A percentile compares a stretch with the other conserved stretches of the same genome.
These are phyloP conservation scores for Hypoxylon rubiginosum DNA, from an alignment of 2,329 filamentous ascomycete species.

Conservation along the genomic window DNA sequence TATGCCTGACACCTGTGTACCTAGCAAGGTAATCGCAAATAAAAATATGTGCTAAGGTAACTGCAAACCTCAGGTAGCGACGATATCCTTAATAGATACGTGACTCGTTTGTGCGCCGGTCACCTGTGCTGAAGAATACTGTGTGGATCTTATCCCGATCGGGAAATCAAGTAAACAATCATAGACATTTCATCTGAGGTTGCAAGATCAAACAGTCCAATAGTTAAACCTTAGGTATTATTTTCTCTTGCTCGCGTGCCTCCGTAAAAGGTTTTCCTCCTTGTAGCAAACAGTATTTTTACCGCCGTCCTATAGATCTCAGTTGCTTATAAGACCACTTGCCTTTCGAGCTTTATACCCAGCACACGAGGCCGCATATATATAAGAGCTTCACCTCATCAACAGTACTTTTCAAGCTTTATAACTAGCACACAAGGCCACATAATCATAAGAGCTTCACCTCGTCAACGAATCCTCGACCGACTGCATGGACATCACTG, in stretches of 20 bases:
- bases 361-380: constrained; percentile 1
- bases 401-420: too few species aligned
- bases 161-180: constrained; percentile 50
- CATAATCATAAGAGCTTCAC: too few species aligned
- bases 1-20: too few species aligned
- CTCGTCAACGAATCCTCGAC: too few species aligned
- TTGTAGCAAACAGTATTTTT: constrained; percentile 7
- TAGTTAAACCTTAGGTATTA: not conserved
- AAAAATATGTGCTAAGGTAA: not conserved
- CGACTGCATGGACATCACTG: constrained; percentile 8
- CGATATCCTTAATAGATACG: not conserved
- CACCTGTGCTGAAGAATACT: constrained; percentile 16
- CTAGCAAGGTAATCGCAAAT: not conserved
- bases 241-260: constrained; percentile 5
- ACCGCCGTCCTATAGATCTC: constrained; percentile 4
- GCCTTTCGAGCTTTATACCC: constrained; percentile 12
- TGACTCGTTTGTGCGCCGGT: not conserved
- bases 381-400: constrained; percentile 15
- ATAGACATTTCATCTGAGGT: constrained; percentile 11
- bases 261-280: constrained; percentile 1
- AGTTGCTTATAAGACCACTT: constrained; percentile 8
- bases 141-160: constrained; percentile 33
- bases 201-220: too few species aligned
- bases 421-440: too few species aligned
- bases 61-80: not conserved